These are phyloP conservation scores for Amaranthus cruentus DNA, from an alignment of 148 eudicot genomes.

Conservation along the genomic window DNA sequence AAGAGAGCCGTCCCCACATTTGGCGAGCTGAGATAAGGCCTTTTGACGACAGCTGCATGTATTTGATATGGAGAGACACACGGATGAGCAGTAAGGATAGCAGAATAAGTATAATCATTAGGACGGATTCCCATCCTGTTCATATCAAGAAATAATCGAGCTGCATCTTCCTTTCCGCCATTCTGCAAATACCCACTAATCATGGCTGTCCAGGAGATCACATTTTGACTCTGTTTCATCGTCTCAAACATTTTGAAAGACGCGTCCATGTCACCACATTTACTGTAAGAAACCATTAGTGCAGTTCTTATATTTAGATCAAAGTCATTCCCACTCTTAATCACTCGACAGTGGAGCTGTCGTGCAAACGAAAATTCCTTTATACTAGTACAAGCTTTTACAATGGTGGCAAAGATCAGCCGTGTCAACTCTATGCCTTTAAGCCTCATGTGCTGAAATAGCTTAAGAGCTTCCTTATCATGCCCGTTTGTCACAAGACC, in stretches of 20 bases:
- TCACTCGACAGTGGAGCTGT: conserved; percentile 62
- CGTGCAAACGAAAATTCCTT: conserved; percentile 56
- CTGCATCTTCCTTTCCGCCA: conserved; percentile 46
- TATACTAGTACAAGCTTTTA: conserved; percentile 58
- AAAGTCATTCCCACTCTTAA: conserved; percentile 46
- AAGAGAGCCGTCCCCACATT: conserved; percentile 86
- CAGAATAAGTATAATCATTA: conserved; percentile 78
- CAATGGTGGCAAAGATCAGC: conserved; percentile 43
- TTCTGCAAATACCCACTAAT: conserved; percentile 80
- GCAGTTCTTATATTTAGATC: conserved; percentile 63
- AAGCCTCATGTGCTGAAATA: conserved; percentile 56
- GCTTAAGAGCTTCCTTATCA: conserved; percentile 55
- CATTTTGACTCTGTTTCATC: conserved; percentile 48
- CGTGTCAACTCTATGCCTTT: conserved; percentile 47
- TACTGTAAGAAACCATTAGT: conserved; percentile 73
- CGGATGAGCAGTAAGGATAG: conserved; percentile 65
- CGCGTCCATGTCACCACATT: conserved; percentile 54
- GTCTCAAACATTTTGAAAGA: conserved; percentile 59
- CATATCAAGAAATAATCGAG: conserved; percentile 60
- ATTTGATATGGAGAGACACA: conserved; percentile 53
- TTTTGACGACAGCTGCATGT: conserved; percentile 72
- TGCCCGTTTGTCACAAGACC: conserved; percentile 68
- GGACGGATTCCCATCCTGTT: conserved; percentile 57
- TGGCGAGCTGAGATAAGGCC: conserved; percentile 48
- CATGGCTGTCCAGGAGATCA: conserved; percentile 93